Base-by-base conservation (phyloP, 1,284 basidiomycete genomes). In the Ganoderma multipileum region DNA sequence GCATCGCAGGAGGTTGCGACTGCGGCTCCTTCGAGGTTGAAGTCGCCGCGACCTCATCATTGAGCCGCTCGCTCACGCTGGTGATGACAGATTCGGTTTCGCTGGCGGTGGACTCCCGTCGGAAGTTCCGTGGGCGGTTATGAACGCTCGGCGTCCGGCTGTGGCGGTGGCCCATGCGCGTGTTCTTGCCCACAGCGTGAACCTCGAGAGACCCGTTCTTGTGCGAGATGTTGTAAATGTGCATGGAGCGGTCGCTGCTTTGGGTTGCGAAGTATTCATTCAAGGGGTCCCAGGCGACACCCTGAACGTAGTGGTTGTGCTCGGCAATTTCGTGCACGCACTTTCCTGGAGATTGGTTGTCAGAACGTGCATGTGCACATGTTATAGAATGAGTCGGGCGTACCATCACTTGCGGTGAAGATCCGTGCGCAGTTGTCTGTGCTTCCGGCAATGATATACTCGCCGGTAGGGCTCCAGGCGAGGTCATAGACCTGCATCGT, bases 401-500 rank as follows among this genome's bases (percentile, higher is more conserved):
- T 72, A 92, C 94, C 95, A 77, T 96, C 94, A 23, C 82, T 83
- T 2, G 91, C 85, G 26, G 90, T 88, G 81, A 94, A 96, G 65
- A 98, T 91, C 59, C 95, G 85, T 0, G 96, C 97, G 2, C 93
- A 94, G 77, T 99, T 98, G 80, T 99, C 98, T 4, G 97, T 99
- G 75, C 95, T 97, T 11, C 97, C 97, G 16, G 96, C 93, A 63
- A 99, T 89, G 68, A 99, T 88, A 73, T 95, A 97, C 74, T 97
- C 95, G 59, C 97, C 96, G 30, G 94, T 92, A 0, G 98, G 98
- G 72, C 95, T 96, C 97, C 97, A 99, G 0, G 96, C 95, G 58
- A 99, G 85, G 79, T 99, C 97, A 79, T 99, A 99, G 14, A 99
- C 95, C 80, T 99, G 96, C 87, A 96, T 95, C 16, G 90, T 91